Percentiles rank a stretch among this genome's conserved stretches.
Evolutionary conservation across 768 basidiomycete species (phyloP).

Genomic region (Sarcodon aspratus): DNA sequence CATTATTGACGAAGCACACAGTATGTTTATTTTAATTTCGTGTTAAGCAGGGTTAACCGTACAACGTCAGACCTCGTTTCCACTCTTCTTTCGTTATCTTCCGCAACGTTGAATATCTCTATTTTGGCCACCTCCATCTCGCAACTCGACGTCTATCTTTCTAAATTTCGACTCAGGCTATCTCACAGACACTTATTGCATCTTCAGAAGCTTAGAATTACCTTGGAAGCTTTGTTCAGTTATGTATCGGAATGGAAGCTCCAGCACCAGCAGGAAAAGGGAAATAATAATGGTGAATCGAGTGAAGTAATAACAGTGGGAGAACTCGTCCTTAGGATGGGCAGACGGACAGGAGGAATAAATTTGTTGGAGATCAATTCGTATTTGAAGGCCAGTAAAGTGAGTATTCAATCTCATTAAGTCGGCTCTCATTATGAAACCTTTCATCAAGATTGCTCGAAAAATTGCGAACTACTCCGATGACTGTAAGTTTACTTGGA

Average conservation of each 20-base stretch:
- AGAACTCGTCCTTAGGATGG: slow-evolving; percentile 53
- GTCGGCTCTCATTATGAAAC: not conserved
- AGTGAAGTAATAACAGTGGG: slow-evolving; percentile 60
- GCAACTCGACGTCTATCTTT: slow-evolving; percentile 71
- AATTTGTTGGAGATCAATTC: slow-evolving; percentile 76
- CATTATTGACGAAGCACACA: slow-evolving; percentile 94
- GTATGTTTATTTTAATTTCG: slow-evolving; percentile 33
- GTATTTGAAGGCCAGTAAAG: slow-evolving; percentile 81
- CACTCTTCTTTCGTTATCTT: slow-evolving; percentile 80
- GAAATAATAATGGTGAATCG: slow-evolving; percentile 13
- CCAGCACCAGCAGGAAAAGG: slow-evolving; percentile 10
- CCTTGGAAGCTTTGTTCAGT: slow-evolving; percentile 59
- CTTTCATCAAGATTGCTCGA: slow-evolving; percentile 41
- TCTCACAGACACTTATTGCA: slow-evolving; percentile 64
- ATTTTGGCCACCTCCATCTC: slow-evolving; percentile 51
- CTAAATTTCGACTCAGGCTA: slow-evolving; percentile 69
- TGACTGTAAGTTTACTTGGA: slow-evolving; percentile 9
- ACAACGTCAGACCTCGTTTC: slow-evolving; percentile 64
- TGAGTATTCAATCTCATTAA: slow-evolving; percentile 7
- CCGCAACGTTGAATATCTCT: slow-evolving; percentile 44
- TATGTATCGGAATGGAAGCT: slow-evolving; percentile 47
- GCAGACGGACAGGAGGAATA: slow-evolving; percentile 57
- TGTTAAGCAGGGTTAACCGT: not conserved
- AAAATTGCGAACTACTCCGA: slow-evolving; percentile 85
- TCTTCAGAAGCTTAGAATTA: slow-evolving; percentile 64